Base-by-base conservation (phyloP, 805 yeast genomes). In the Komagataella mondaviorum region DNA sequence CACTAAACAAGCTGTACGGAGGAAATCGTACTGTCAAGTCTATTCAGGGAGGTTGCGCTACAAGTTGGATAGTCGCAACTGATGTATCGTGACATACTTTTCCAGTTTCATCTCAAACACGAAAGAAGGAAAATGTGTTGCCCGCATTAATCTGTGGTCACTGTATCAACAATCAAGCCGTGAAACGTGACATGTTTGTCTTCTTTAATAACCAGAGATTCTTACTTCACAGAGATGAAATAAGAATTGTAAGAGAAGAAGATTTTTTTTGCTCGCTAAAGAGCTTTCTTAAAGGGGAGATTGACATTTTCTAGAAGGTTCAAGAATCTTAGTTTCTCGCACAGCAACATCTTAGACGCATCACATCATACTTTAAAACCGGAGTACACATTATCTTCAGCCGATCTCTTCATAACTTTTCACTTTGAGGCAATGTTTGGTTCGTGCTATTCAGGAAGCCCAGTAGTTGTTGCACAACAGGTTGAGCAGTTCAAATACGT, bases 91-190 rank as follows among this genome's bases (percentile, higher is more conserved):
- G 73, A 77, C 85, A 76, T 74, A 76, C 90, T 84, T 84, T 78
- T 77, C 88, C 88, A 80, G 71, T 79, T 76, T 78, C 88, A 83
- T 80, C 83, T 77, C 55, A 54, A 49, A 53, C 61, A 63, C 70
- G 74, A 72, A 80, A 77, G 79, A 80, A 80, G 89, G 87, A 81
- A 78, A 84, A 84, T 84, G 83, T 83, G 91, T 84, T 79, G 72
- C 74, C 71, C 73, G 88, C 76, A 60, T 77, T 72, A 61, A 59
- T 81, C 68, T 85, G 68, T 86, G 86, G 75, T 77, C 68, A 68
- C 65, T 64, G 85, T 80, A 78, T 79, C 83, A 24, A 45, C 45
- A 49, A 46, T 24, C 22, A 16, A 23, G 23, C 22, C 45, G 23
- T 36, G 50, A 16, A 6, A 30, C 18, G 18, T 43, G 43, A 24